Percentiles rank a stretch among this genome's conserved stretches.
These are phyloP conservation scores for Cicer yamashitae DNA, from an alignment of 306 rosid genomes.

Conservation along the genomic window DNA sequence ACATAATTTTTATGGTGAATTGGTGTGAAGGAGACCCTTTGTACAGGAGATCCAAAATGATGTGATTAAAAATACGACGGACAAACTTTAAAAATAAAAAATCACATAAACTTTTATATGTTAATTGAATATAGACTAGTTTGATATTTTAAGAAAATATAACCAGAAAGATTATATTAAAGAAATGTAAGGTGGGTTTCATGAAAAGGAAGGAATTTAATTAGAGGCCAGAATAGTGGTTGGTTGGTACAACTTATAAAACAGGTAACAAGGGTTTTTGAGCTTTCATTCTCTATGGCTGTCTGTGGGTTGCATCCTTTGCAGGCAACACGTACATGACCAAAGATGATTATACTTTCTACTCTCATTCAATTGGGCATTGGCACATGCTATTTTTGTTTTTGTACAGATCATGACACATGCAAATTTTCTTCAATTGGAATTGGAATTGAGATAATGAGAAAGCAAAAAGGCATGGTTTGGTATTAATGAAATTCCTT, in stretches of 20 bases:
- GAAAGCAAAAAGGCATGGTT: background rate
- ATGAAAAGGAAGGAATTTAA: conserved; percentile 47
- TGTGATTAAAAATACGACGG: too few relatives aligned
- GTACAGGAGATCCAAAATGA: too few relatives aligned
- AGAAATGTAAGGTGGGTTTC: background rate
- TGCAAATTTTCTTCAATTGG: background rate
- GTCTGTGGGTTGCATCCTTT: too few relatives aligned
- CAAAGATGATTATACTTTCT: background rate
- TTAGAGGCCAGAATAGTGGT: background rate
- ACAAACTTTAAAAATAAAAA: too few relatives aligned
- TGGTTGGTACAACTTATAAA: conserved; percentile 52
- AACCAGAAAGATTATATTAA: background rate
- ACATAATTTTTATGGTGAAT: too few relatives aligned
- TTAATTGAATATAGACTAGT: background rate
- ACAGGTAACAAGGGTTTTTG: background rate
- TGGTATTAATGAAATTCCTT: too few relatives aligned
- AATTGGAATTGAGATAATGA: background rate
- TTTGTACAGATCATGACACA: background rate
- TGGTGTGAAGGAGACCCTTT: too few relatives aligned
- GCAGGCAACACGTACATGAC: background rate
- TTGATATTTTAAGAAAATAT: background rate
- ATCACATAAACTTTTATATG: background rate
- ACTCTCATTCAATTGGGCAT: background rate
- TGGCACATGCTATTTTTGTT: too few relatives aligned
- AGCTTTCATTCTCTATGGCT: conserved; percentile 17